phyloP scores from a whole-genome alignment of 495 filamentous ascomycete genomes.

The Aspergillus egyptiacus region DNA sequence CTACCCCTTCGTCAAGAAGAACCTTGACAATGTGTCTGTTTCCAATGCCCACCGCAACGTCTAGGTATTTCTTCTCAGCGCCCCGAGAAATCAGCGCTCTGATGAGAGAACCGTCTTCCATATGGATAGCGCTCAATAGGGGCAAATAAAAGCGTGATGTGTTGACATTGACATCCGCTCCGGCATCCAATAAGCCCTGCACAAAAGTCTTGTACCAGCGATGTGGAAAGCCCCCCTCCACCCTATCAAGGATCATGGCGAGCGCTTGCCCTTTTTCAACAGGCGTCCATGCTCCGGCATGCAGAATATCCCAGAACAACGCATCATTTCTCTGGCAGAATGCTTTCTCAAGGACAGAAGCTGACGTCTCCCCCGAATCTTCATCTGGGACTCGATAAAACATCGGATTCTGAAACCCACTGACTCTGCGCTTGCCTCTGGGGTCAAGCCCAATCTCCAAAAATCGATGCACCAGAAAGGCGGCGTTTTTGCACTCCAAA shows the following conservation, averaged over 20 bases:
- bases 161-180: background rate
- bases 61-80: too few relatives aligned
- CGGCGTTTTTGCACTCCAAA: background rate
- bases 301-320: background rate
- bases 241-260: background rate
- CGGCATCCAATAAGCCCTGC: background rate
- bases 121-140: background rate
- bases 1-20: too few relatives aligned
- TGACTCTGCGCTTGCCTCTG: background rate
- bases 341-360: too few relatives aligned
- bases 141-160: background rate
- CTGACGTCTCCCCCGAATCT: too few relatives aligned
- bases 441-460: background rate
- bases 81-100: background rate
- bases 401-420: too few relatives aligned
- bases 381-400: background rate
- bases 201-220: background rate
- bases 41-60: too few relatives aligned
- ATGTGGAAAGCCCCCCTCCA: too few relatives aligned
- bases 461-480: background rate
- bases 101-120: background rate
- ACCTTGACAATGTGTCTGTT: too few relatives aligned
- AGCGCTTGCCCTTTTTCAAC: background rate
- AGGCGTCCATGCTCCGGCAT: background rate
- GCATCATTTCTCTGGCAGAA: too few relatives aligned